Conservation (phyloP, 108 stramenopile species). For the Pseudonitzschia multiseries region DNA sequence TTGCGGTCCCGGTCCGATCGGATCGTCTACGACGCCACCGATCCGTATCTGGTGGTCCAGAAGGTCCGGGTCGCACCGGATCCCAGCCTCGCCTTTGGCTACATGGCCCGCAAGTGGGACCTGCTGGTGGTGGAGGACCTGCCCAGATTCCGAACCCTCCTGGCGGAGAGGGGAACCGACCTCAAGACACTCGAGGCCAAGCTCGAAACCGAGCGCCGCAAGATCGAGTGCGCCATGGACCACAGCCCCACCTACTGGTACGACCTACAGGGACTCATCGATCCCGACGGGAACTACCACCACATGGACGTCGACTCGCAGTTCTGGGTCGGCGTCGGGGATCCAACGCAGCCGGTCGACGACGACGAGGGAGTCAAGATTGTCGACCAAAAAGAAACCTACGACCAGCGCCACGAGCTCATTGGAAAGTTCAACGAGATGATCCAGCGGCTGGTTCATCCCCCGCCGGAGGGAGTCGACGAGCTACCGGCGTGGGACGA, state of each 20-base stretch:
- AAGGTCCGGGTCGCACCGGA: neutral
- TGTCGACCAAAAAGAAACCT: neutral
- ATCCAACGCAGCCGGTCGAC: neutral
- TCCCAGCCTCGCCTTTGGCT: neutral
- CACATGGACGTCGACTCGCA: constrained; percentile 6
- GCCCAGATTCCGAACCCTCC: neutral
- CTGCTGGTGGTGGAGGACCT: neutral
- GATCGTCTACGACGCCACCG: neutral
- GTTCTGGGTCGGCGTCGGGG: constrained; percentile 1
- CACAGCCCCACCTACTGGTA: constrained; percentile 6
- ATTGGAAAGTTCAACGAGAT: neutral
- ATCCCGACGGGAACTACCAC: neutral
- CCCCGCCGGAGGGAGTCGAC: constrained; percentile 5
- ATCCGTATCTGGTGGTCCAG: neutral
- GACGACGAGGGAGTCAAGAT: neutral
- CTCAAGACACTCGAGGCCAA: neutral
- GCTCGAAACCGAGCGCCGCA: neutral
- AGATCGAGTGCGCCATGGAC: constrained; percentile 4
- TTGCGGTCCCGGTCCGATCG: neutral
- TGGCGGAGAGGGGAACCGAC: neutral
- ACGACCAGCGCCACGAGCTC: neutral
- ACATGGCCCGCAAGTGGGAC: neutral
- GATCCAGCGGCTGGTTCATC: constrained; percentile 1
- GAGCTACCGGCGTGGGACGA: neutral
- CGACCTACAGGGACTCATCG: constrained; percentile 1